Evolutionary conservation across 805 yeast genomes (phyloP), one percentile per base, ranked within the genome.

Genomic region (Phaffomyces thermotolerans): DNA sequence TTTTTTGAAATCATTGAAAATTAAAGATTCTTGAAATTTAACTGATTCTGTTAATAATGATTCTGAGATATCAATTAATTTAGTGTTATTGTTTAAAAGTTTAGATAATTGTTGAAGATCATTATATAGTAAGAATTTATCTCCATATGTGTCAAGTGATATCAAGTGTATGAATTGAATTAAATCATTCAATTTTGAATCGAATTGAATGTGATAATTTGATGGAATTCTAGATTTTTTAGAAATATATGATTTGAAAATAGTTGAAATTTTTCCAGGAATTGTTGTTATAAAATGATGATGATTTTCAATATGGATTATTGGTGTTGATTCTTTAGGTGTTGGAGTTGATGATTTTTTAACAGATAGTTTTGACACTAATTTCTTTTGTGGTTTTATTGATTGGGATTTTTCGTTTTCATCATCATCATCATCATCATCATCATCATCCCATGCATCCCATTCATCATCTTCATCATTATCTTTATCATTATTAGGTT

Each of bases 61-160:
- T 8, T 56, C 52, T 71, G 71, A 30, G 68, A 73, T 53, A 67
- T 76, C 78, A 59, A 64, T 42, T 68, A 75, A 49, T 69, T 52
- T 37, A 2, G 48, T 47, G 10, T 51, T 39, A 3, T 34, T 27
- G 12, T 9, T n/a, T 4, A 42, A 40, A 0, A 40, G 20, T 1
- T 32, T 14, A 8, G 43, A 31, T 15, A 57, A 23, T 23, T 40
- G 46, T 23, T 37, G 15, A 10, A 54, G 25, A 32, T 57, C 60
- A 39, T 57, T 57, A 39, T 50, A 54, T 7, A 51, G 36, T 14
- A 55, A 36, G 8, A 56, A 38, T 33, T 42, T 42, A 14, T 45
- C 37, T 4, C 40, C 40, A 34, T 52, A 56, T 3, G 34, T 22
- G 10, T 50, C 52, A 10, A 42, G 31, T 4, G 53, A 49, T 3